Conservation (phyloP, 257 asterid species). For the Solanum clarkiae region DNA sequence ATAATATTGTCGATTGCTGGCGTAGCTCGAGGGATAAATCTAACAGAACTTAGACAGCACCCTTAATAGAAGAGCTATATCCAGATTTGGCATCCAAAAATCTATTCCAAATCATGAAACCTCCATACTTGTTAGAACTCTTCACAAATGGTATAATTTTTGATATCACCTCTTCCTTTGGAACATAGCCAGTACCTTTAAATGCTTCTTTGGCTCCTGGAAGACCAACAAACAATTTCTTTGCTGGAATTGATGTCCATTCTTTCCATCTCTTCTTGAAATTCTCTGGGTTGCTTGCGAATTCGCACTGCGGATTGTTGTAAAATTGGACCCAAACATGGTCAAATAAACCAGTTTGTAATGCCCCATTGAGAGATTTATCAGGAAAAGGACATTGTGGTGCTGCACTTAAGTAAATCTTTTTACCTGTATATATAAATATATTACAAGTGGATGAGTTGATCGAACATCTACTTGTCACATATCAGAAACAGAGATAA, state of each 20-base stretch:
- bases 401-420: constrained; percentile 42
- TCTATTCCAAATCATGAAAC: constrained; percentile 73
- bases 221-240: constrained; percentile 41
- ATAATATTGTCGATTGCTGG: too few species aligned
- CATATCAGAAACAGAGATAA: too few species aligned
- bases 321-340: constrained; percentile 66
- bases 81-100: neutral
- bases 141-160: constrained; percentile 40
- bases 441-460: neutral
- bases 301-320: constrained; percentile 51
- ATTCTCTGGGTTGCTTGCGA: constrained; percentile 7
- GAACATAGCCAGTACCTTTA: constrained; percentile 31
- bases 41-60: neutral
- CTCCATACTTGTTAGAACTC: constrained; percentile 40
- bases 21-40: neutral
- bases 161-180: constrained; percentile 22
- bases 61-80: neutral
- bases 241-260: constrained; percentile 32
- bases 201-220: constrained; percentile 23
- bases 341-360: constrained; percentile 41
- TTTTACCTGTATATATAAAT: neutral
- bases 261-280: constrained; percentile 23
- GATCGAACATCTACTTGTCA: too few species aligned
- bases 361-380: constrained; percentile 24
- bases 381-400: constrained; percentile 82